Base-by-base conservation (phyloP, 768 basidiomycete species). In the Serpula lacrymans region DNA sequence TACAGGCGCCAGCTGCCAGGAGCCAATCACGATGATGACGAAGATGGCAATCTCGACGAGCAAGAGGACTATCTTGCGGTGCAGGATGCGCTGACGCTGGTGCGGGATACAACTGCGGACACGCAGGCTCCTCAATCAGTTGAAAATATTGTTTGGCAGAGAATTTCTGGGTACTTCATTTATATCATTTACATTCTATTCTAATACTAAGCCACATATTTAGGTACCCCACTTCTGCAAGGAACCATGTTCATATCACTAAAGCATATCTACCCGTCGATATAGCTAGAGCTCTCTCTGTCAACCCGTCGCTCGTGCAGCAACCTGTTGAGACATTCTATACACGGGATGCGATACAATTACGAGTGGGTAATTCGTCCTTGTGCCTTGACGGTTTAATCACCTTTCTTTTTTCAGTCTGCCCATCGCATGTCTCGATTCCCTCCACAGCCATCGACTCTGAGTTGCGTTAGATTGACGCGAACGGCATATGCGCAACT, bases 401-500 rank as follows among this genome's bases (percentile, higher is more conserved):
- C 37, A 21, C 38, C 46, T 45, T 29, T 36, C 14, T n/a, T 27
- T 12, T 18, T 34, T n/a, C 49, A 95, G 92, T 76, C 83, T 27
- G 90, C 86, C 9, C 85, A 94, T 57, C 78, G 82, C 45, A 96
- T 97, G 94, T 62, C 83, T 3, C 81, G 89, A 38, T 98, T 98
- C 59, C 78, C 90, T 4, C 93, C 95, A 11, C 65, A 74, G 17
- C 71, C 84, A 3, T 69, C 71, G 5, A 65, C 80, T 5, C 69
- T 88, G 12, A 69, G 74, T 2, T 72, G 77, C 1, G 75, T 95
- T 10, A 78, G 65, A 42, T 75, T 95, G 77, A 96, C 95, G 2
- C 76, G 93, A 37, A 86, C 90, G 1, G 88, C 92, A 1, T 99
- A 96, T 60, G 96, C 96, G 6, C 96, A 98, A 55, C 68, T 98